Evolutionary conservation across 1,139 yeast genomes (phyloP), one percentile per base, ranked within the genome.

Genomic region (Spathaspora sp.): DNA sequence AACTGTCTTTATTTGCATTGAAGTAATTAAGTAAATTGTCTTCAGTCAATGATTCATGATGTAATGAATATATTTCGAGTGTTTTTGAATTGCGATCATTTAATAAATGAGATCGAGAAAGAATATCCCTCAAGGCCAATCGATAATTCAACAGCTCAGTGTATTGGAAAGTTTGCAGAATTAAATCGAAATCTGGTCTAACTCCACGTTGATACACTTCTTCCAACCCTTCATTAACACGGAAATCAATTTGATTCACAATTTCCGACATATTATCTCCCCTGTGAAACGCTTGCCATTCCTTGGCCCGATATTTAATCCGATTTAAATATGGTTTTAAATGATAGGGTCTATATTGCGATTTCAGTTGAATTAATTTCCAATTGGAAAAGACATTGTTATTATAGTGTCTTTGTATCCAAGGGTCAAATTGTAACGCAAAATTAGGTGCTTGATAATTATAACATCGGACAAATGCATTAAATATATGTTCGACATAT

Each of bases 151-250:
- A 24, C 26, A 24, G 26, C 43, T 61, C 59, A 56, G 64, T 63
- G 37, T 64, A 54, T 42, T 59, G 55, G 48, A 70, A 69, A 0
- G 77, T 70, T 34, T 60, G 64, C 45, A 65, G 64, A 4, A 73
- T 52, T 8, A 69, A 47, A 9, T 50, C 47, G 41, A 58, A 55
- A 49, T 73, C 76, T 0, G 78, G 78, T 37, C 60, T 56, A 4
- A 72, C 63, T 0, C 78, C 78, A 44, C 59, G 60, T 16, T 63
- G 53, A 31, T 70, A 45, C 8, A 74, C 48, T 16, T 66, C 72
- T 8, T 54, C 53, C 44, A 74, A 69, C 8, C 78, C 80, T 41
- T 59, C 56, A 17, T 61, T 58, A 33, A 70, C 54, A 34, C 78
- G 53, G 50, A 65, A 72, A 26, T 61, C 61, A 1, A 69, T 56